phyloP scores from a whole-genome alignment of 768 basidiomycete genomes.

The Mycena polygramma region DNA sequence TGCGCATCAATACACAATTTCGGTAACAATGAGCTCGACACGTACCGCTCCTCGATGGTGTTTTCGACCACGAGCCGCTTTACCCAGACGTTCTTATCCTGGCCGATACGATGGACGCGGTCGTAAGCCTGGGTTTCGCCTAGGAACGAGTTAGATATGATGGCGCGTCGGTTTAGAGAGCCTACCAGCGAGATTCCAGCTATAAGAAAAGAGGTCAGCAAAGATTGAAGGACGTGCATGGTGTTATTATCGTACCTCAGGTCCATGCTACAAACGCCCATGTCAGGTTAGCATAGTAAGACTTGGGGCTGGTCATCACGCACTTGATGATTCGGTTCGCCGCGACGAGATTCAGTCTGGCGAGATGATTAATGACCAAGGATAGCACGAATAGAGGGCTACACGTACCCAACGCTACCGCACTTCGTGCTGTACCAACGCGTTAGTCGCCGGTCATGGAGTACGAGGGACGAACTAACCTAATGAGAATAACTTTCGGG shows the following conservation, averaged over 20 bases:
- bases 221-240: not conserved
- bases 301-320: conserved; percentile 32
- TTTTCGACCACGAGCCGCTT: conserved; percentile 76
- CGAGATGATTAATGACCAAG: not conserved
- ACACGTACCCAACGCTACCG: conserved; percentile 71
- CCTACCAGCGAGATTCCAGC: conserved; percentile 71
- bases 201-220: not conserved
- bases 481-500: conserved; percentile 76
- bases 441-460: not conserved
- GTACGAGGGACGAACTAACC: conserved; percentile 50
- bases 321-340: conserved; percentile 82
- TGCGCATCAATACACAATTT: not conserved
- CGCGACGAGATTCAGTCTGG: conserved; percentile 68
- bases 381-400: not conserved
- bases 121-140: conserved; percentile 77
- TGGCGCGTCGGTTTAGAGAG: no score
- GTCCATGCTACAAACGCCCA: conserved; percentile 64
- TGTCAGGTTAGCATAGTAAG: not conserved
- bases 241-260: conserved; percentile 53
- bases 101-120: conserved; percentile 78
- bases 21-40: not conserved
- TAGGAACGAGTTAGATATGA: no score
- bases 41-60: conserved; percentile 79
- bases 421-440: conserved; percentile 63
- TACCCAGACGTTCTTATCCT: conserved; percentile 76